Conservation (phyloP, 495 filamentous ascomycete species). For the Trichocladium antarcticum region DNA sequence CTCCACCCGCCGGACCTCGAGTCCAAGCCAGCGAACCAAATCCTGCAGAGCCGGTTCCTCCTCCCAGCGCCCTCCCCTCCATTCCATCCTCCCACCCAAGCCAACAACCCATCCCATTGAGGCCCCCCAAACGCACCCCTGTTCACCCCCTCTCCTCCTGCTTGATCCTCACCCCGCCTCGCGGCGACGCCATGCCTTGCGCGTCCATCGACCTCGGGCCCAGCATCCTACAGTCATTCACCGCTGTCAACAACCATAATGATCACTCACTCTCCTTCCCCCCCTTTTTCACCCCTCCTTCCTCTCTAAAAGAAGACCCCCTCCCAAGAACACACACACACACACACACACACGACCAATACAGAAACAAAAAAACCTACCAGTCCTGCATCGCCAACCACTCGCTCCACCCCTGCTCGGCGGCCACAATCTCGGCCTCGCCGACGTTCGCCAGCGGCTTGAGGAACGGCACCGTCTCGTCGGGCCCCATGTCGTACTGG, state of each 20-base stretch:
- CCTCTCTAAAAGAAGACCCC: not conserved
- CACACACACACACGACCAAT: too few relatives aligned
- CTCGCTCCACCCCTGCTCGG: slow-evolving; percentile 72
- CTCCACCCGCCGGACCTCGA: too few relatives aligned
- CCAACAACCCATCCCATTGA: too few relatives aligned
- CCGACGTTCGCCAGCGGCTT: slow-evolving; percentile 62
- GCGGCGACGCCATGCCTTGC: slow-evolving; percentile 9
- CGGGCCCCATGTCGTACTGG: slow-evolving; percentile 71
- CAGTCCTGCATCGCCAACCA: slow-evolving; percentile 94
- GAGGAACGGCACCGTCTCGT: slow-evolving; percentile 79
- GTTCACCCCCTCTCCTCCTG: slow-evolving; percentile 5
- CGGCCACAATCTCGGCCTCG: slow-evolving; percentile 70
- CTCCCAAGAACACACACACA: too few relatives aligned
- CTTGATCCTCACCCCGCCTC: slow-evolving; percentile 13
- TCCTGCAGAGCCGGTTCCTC: too few relatives aligned
- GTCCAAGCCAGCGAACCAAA: too few relatives aligned
- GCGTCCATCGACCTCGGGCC: slow-evolving; percentile 42
- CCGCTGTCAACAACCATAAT: not conserved
- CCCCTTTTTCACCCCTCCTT: not conserved
- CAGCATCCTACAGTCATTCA: slow-evolving; percentile 45
- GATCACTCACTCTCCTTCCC: not conserved
- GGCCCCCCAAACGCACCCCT: too few relatives aligned
- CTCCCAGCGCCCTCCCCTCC: not conserved
- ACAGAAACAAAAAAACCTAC: slow-evolving; percentile 23
- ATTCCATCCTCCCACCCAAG: slow-evolving; percentile 1